phyloP scores from a whole-genome alignment of 768 basidiomycete species.

The Pleurotus platypus region DNA sequence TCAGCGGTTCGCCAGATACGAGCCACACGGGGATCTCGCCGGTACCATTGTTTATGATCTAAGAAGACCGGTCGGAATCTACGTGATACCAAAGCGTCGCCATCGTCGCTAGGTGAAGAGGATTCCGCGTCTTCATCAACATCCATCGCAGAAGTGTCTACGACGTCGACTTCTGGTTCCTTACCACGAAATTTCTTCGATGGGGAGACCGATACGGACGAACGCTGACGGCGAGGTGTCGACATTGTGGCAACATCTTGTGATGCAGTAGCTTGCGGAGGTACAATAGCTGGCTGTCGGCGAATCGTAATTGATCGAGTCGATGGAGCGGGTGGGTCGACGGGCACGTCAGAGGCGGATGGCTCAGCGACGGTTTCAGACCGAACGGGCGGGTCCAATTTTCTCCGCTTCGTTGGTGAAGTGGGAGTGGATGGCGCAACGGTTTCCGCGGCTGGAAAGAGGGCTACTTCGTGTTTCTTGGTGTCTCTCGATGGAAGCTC shows the following conservation, averaged over 20 bases:
- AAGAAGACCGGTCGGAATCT: conserved; percentile 48
- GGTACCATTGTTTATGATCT: conserved; percentile 46
- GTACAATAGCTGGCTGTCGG: conserved; percentile 1
- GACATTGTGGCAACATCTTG: too few relatives aligned
- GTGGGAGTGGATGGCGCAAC: conserved; percentile 24
- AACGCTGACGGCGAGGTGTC: not conserved
- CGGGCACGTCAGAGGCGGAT: conserved; percentile 3
- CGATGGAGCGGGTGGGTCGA: not conserved
- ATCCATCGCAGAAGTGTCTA: conserved; percentile 2
- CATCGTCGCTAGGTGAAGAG: conserved; percentile 6
- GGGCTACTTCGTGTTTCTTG: conserved; percentile 28
- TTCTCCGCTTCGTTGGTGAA: conserved; percentile 41
- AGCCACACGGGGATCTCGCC: conserved; percentile 33
- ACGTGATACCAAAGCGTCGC: conserved; percentile 15
- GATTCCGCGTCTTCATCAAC: conserved; percentile 6
- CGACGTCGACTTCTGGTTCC: not conserved
- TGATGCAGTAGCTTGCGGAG: not conserved
- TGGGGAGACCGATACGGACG: not conserved
- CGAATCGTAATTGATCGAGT: not conserved
- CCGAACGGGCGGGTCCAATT: conserved; percentile 20
- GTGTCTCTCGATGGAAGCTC: conserved; percentile 34
- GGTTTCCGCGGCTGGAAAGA: conserved; percentile 19
- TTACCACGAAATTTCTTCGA: not conserved
- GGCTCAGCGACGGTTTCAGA: conserved; percentile 11
- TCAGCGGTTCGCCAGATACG: conserved; percentile 25